These are phyloP conservation scores for Limnanthes douglasii DNA, from an alignment of 345 rosid species.

Conservation along the genomic window DNA sequence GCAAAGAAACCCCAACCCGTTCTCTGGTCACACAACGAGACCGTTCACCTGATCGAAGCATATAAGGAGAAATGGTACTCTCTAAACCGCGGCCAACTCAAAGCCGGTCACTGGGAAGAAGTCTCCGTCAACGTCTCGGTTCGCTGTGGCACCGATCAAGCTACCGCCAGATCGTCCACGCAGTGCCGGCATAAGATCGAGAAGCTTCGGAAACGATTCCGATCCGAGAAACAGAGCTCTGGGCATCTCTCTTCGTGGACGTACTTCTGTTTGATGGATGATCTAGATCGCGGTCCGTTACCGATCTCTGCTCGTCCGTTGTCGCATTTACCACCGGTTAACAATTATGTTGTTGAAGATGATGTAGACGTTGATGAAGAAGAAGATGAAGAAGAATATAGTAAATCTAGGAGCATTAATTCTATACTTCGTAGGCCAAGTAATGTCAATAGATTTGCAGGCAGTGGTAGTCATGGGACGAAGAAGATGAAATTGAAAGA, in stretches of 20 bases:
- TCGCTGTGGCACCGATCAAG: slow-evolving; percentile 43
- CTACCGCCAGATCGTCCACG: slow-evolving; percentile 25
- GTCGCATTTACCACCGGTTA: slow-evolving; percentile 12
- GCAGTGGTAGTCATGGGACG: slow-evolving; percentile 16
- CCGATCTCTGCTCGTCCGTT: slow-evolving; percentile 46
- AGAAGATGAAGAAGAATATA: slow-evolving; percentile 8
- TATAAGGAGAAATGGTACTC: slow-evolving; percentile 61
- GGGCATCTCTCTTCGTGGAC: slow-evolving; percentile 31
- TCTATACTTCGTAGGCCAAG: slow-evolving; percentile 38
- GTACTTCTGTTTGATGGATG: slow-evolving; percentile 52
- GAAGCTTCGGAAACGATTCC: slow-evolving; percentile 61
- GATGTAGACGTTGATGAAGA: slow-evolving; percentile 9
- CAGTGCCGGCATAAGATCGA: slow-evolving; percentile 89
- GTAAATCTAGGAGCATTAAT: slow-evolving; percentile 48
- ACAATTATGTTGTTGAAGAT: slow-evolving; percentile 2
- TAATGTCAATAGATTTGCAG: slow-evolving; percentile 33
- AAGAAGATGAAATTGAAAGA: slow-evolving; percentile 14
- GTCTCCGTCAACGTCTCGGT: slow-evolving; percentile 43
- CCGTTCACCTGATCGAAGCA: slow-evolving; percentile 42
- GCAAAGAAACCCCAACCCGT: slow-evolving; percentile 38
- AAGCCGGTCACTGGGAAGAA: slow-evolving; percentile 63
- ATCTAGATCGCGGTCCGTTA: slow-evolving; percentile 45
- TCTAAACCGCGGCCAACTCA: slow-evolving; percentile 48
- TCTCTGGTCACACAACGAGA: slow-evolving; percentile 67
- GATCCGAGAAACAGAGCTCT: slow-evolving; percentile 32